A percentile compares a stretch with the other conserved stretches of the same genome.
Conservation (phyloP, 2,329 filamentous ascomycete species). For the Sclerotinia minor region DNA sequence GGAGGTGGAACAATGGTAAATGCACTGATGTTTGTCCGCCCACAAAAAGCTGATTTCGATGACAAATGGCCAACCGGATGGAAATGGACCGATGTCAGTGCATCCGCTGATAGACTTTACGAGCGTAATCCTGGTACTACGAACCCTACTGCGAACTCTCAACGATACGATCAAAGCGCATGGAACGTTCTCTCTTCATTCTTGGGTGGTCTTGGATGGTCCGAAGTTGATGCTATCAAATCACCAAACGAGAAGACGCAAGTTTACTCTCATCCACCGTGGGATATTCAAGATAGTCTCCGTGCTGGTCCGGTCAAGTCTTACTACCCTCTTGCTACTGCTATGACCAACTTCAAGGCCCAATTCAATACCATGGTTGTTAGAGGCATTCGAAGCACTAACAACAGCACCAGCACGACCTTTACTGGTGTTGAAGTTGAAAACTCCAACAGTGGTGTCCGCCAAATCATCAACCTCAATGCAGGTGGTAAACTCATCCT, state of each 20-base stretch:
- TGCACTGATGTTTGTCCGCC: constrained; percentile 65
- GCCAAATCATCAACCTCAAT: constrained; percentile 41
- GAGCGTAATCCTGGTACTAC: constrained; percentile 67
- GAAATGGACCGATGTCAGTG: constrained; percentile 62
- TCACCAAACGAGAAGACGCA: constrained; percentile 63
- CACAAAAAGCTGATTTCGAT: constrained; percentile 66
- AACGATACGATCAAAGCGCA: constrained; percentile 64
- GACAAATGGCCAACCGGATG: constrained; percentile 67
- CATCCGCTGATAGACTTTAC: constrained; percentile 62
- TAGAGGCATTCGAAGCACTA: constrained; percentile 56
- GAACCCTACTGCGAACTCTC: constrained; percentile 62
- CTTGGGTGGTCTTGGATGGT: constrained; percentile 54
- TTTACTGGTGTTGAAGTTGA: constrained; percentile 62
- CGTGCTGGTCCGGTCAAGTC: constrained; percentile 68
- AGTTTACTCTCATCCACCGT: constrained; percentile 62
- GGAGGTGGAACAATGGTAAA: constrained; percentile 59
- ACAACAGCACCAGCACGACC: constrained; percentile 55
- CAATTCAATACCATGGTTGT: constrained; percentile 64
- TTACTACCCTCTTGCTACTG: constrained; percentile 63
- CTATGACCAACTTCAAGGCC: constrained; percentile 63
- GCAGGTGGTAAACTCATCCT: constrained; percentile 35
- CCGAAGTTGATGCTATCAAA: constrained; percentile 44
- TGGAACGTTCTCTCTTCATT: constrained; percentile 58
- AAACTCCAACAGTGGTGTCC: constrained; percentile 38
- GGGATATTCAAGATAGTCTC: constrained; percentile 64